Conservation (phyloP, 2,329 filamentous ascomycete species). For the Diaporthe australafricana region DNA sequence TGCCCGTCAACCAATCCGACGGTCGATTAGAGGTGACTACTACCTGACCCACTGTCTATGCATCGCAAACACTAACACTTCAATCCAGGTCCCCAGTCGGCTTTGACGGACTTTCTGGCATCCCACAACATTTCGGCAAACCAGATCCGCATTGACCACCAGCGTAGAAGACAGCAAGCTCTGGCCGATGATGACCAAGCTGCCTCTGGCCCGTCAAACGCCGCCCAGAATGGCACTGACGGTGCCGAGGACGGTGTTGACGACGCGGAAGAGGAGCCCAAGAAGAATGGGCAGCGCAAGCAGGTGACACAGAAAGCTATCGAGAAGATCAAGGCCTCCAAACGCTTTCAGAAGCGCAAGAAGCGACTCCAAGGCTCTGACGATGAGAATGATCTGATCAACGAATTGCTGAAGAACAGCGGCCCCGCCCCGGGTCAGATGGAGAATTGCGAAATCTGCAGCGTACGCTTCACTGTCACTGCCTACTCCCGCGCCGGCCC, state of each 20-base stretch:
- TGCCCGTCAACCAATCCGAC: conserved; percentile 17
- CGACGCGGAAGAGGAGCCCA: conserved; percentile 38
- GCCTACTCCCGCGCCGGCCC: conserved; percentile 86
- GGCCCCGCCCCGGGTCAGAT: conserved; percentile 81
- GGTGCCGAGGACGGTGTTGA: conserved; percentile 39
- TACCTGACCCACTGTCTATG: conserved; percentile 1
- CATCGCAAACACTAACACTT: background rate
- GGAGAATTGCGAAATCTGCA: conserved; percentile 87
- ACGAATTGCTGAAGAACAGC: conserved; percentile 59
- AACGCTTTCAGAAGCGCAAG: conserved; percentile 67
- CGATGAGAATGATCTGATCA: conserved; percentile 63
- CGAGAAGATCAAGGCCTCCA: conserved; percentile 72
- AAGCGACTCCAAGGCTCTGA: conserved; percentile 51
- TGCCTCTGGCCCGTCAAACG: conserved; percentile 38
- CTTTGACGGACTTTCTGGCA: conserved; percentile 65
- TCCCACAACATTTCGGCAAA: conserved; percentile 78
- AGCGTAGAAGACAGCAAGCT: conserved; percentile 56
- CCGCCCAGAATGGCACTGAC: conserved; percentile 35
- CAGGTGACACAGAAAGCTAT: conserved; percentile 61
- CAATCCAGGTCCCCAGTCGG: conserved; percentile 53
- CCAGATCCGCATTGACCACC: conserved; percentile 63
- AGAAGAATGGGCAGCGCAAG: conserved; percentile 64
- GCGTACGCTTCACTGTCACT: conserved; percentile 92
- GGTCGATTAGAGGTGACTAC: conserved; percentile 33
- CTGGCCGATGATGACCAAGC: conserved; percentile 46